Base-by-base conservation (phyloP, 352 stramenopile species). In the Phytophthora idaei region DNA sequence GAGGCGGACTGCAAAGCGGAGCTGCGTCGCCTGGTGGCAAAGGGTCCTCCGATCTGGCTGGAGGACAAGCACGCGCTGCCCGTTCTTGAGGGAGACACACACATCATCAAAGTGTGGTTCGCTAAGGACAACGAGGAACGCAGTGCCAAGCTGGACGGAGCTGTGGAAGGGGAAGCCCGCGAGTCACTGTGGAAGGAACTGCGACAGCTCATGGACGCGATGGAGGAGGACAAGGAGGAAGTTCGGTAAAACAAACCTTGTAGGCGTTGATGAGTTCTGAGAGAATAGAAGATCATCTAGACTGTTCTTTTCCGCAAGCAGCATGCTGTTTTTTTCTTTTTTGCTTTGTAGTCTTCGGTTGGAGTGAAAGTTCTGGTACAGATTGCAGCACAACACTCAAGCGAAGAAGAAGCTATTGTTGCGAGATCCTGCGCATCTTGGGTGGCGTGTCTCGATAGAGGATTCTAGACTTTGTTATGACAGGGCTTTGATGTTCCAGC, bases 1-100 rank as follows among this genome's bases (percentile, higher is more conserved):
- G 87, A 94, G 47, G 87, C 93, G 11, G 93, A 98, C 71, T 98
- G 95, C 84, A 97, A 98, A 73, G 95, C 95, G 27, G 93, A 98
- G 71, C 72, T 98, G 59, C 83, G 90, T 39, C 89, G 95, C n/a
- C 74, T 98, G 11, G 78, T 98, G 44, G 77, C 78, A 21, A 90
- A 87, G 39, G 95, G 95, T 1, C 95, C 95, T 32, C 95, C 95
- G 5, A 74, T 98, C n/a, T 98, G 90, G 73, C 69, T 98, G 9
- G 83, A 90, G 45, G 95, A 98, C 78, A 96, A 96, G 54, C 88
- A 97, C 61, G 95, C 85, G 10, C 73, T 98, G 34, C 85, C 90
- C 5, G 54, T 98, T 28, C 80, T 79, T 6, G 90, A 98, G 56
- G 87, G 86, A 57, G 95, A 98, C 69, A 94, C 88, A 34, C 91